Base-by-base conservation (phyloP, 371 early-diverging fungal species). In the Apophysomyces trapeziformis region DNA sequence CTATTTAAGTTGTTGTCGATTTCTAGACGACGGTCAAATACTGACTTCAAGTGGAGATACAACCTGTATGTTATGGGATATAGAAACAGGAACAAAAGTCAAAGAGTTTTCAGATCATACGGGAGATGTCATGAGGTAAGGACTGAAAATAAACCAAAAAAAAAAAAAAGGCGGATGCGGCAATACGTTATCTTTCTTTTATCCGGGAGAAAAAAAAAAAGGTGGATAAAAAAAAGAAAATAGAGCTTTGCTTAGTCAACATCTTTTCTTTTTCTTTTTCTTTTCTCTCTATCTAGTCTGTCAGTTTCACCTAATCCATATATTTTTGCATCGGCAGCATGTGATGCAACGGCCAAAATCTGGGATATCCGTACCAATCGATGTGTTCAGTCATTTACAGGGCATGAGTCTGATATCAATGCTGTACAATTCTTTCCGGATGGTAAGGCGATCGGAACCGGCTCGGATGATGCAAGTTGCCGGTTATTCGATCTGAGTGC, bases 11-110 rank as follows among this genome's bases (percentile, higher is more conserved):
- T 96, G 98, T 85, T 98, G 98, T 80, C 85, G 99, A 37, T 99
- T 99, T 78, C 77, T 97, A 41, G 89, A 86, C 45, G 98, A 99
- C 78, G 86, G 95, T 14, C 96, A 95, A 76, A 97, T 99, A 57
- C 76, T 99, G 67, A 96, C 98, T 1, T 80, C 89, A 6, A 95
- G 95, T 56, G 99, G 99, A 37, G 99, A 99, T 78, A 99, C 96
- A 93, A 93, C 95, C 60, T 98, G 98, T 78, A 93, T 98, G 89
- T 86, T 99, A 16, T 99, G 99, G 99, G 99, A 99, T 79, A 92
- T 99, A 63, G 98, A 97, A 75, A 95, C 96, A 1, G 95, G 96
- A 37, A 89, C 94, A 71, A 98, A 96, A 81, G 85, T 93, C 11
- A 84, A 91, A 70, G 98, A 97, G 74, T 99, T 98, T 74, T 89